A percentile compares a stretch with the other conserved stretches of the same genome.
These are phyloP conservation scores for Huntiella omanensis DNA, from an alignment of 2,329 filamentous ascomycete species.

Conservation along the genomic window DNA sequence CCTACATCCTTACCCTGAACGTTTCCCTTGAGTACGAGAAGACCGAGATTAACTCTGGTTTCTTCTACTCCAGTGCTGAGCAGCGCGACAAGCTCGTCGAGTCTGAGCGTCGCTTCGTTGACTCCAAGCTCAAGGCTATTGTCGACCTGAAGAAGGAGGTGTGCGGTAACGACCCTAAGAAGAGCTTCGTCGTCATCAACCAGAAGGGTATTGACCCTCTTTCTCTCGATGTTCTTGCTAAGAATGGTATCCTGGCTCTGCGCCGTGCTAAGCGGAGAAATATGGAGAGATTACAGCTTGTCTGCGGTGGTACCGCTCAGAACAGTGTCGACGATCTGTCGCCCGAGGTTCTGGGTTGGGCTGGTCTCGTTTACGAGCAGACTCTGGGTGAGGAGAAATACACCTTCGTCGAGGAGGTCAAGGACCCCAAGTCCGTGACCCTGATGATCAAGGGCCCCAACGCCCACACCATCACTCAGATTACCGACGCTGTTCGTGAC, in stretches of 20 bases:
- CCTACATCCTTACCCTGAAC: constrained; percentile 85
- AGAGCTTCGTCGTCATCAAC: constrained; percentile 95
- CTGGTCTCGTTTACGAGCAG: constrained; percentile 91
- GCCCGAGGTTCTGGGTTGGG: constrained; percentile 83
- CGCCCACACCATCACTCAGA: constrained; percentile 86
- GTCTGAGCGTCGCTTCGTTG: constrained; percentile 87
- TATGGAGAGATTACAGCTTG: constrained; percentile 93
- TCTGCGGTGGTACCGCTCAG: constrained; percentile 78
- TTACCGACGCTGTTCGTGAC: constrained; percentile 90
- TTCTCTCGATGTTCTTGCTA: constrained; percentile 85
- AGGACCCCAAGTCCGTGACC: constrained; percentile 95
- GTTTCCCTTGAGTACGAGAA: constrained; percentile 98
- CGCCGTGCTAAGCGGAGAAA: constrained; percentile 92
- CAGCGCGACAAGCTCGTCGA: constrained; percentile 97
- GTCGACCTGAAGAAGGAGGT: constrained; percentile 96
- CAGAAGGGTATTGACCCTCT: constrained; percentile 98
- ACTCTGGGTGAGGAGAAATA: constrained; percentile 97
- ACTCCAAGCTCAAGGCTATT: constrained; percentile 92
- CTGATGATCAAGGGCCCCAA: constrained; percentile 97
- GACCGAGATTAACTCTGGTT: constrained; percentile 95
- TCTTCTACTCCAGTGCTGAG: constrained; percentile 95
- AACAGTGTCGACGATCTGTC: constrained; percentile 92
- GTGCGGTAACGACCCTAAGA: constrained; percentile 80
- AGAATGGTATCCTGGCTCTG: constrained; percentile 93
- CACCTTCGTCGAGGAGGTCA: constrained; percentile 96